Percentiles rank a stretch among this genome's conserved stretches.
Evolutionary conservation across 2,329 filamentous ascomycete species (phyloP).

Genomic region (Tolypocladium sp.): DNA sequence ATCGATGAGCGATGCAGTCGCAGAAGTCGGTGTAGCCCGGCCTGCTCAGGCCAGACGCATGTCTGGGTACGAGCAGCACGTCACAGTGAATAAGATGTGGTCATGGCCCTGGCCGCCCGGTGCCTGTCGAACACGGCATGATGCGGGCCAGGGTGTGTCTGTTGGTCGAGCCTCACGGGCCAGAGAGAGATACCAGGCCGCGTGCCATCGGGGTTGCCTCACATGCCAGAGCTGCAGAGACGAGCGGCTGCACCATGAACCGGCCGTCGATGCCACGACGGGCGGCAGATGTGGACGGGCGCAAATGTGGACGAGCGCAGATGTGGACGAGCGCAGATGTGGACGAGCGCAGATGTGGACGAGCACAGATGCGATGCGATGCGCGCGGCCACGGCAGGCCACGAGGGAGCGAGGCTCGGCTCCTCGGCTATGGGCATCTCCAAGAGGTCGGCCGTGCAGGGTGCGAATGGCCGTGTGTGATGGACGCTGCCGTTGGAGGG

Average conservation of each 20-base stretch:
- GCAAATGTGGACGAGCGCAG: neutral
- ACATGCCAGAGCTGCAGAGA: neutral
- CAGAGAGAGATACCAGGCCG: neutral
- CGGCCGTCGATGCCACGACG: constrained; percentile 2
- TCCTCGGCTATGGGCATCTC: constrained; percentile 1
- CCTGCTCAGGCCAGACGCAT: neutral
- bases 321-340: neutral
- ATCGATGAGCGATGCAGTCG: neutral
- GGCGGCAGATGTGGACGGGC: neutral
- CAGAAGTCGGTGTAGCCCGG: constrained; percentile 1
- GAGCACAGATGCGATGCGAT: neutral
- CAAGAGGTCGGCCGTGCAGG: constrained; percentile 2
- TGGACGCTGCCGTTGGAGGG: neutral
- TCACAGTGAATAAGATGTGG: neutral
- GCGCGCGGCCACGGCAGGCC: neutral
- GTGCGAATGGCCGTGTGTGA: neutral
- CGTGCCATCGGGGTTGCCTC: neutral
- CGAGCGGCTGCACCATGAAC: neutral
- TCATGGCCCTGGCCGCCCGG: neutral
- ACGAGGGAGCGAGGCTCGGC: constrained; percentile 2
- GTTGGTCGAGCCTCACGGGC: neutral
- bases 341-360: neutral
- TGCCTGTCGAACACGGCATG: neutral
- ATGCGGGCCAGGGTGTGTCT: neutral
- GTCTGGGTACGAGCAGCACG: no score